Percentiles rank a stretch among this genome's conserved stretches.
phyloP scores from a whole-genome alignment of 148 eudicot species.

The Agrostemma githago region DNA sequence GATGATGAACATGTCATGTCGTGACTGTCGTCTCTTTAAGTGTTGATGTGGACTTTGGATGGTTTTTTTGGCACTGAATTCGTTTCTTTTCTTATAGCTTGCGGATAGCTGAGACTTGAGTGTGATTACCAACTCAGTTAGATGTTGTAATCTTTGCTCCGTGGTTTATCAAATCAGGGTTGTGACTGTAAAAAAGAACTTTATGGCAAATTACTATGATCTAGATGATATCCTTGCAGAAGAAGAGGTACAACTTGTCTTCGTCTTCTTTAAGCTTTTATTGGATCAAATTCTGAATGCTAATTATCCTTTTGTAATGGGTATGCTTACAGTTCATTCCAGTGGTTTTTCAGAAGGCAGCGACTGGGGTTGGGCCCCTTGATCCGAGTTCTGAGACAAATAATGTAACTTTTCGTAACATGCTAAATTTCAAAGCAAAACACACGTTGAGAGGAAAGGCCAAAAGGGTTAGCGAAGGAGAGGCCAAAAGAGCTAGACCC shows the following conservation, averaged over 20 bases:
- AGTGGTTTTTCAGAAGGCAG: constrained; percentile 61
- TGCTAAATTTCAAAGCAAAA: not conserved
- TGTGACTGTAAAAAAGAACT: not conserved
- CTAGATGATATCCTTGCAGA: constrained; percentile 80
- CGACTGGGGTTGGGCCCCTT: constrained; percentile 70
- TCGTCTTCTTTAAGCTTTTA: not conserved
- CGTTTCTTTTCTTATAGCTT: too few relatives aligned
- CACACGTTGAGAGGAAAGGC: not conserved
- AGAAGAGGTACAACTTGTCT: constrained; percentile 54
- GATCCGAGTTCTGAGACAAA: constrained; percentile 86
- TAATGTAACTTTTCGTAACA: constrained; percentile 39
- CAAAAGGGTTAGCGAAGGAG: not conserved
- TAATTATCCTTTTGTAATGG: not conserved
- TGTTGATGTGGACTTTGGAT: too few relatives aligned
- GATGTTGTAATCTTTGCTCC: too few relatives aligned
- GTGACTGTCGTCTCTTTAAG: too few relatives aligned
- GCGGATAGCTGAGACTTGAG: too few relatives aligned
- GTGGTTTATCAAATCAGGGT: too few relatives aligned
- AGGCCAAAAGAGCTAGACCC: not conserved
- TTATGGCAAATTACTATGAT: constrained; percentile 70
- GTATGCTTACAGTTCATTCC: constrained; percentile 56
- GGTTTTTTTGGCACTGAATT: too few relatives aligned
- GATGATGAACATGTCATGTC: too few relatives aligned
- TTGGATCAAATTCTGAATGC: not conserved
- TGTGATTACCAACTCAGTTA: too few relatives aligned